A percentile compares a stretch with the other conserved stretches of the same genome.
Evolutionary conservation across 768 basidiomycete species (phyloP).

Genomic region (Rhodotorula toruloides): DNA sequence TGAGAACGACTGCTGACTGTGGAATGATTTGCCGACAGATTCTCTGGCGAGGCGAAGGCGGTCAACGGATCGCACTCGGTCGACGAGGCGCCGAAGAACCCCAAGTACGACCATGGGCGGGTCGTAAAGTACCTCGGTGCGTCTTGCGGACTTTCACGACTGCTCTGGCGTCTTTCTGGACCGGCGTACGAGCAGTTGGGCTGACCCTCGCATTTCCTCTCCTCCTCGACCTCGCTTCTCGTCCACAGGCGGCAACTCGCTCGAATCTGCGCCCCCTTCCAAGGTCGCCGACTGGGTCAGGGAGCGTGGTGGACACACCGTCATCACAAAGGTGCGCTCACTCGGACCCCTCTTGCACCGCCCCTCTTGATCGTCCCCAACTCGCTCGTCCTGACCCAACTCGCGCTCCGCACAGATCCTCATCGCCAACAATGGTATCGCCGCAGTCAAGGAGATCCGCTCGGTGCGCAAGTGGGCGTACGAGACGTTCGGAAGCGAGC

Average conservation of each 20-base stretch:
- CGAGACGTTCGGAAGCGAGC: slow-evolving; percentile 94
- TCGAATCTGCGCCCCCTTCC: slow-evolving; percentile 74
- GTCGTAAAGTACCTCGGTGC: too few relatives aligned
- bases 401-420: slow-evolving; percentile 65
- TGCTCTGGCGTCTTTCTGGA: too few relatives aligned
- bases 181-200: too few relatives aligned
- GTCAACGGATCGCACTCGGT: neutral
- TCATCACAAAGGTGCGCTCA: slow-evolving; percentile 82
- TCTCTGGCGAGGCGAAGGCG: neutral
- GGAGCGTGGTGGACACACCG: slow-evolving; percentile 86
- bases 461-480: slow-evolving; percentile 99
- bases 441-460: slow-evolving; percentile 97
- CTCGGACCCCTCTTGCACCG: neutral
- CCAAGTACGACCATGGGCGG: neutral
- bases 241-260: slow-evolving; percentile 77
- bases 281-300: slow-evolving; percentile 86
- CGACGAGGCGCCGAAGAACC: neutral
- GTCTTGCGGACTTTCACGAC: too few relatives aligned
- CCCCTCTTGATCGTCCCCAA: neutral
- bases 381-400: too few relatives aligned
- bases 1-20: too few relatives aligned
- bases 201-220: neutral
- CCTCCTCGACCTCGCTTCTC: neutral
- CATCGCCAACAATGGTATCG: slow-evolving; percentile 98
- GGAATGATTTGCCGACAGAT: too few relatives aligned